These are phyloP conservation scores for Fusarium goolgardi DNA, from an alignment of 2,329 filamentous ascomycete species.

Conservation along the genomic window DNA sequence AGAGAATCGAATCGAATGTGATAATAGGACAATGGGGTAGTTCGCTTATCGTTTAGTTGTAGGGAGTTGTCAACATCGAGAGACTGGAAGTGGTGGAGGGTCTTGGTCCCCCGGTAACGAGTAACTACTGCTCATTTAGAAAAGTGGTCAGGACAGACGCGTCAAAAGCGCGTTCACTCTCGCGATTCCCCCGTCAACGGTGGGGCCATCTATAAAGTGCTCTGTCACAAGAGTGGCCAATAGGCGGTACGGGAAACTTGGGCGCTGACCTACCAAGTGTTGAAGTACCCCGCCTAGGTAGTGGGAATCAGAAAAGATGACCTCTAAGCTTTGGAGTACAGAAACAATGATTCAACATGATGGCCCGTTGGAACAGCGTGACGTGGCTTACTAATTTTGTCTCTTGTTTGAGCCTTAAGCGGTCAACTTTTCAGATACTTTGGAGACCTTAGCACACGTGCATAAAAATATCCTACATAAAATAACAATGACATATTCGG, in stretches of 20 bases:
- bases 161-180: slow-evolving; percentile 28
- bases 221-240: slow-evolving; percentile 18
- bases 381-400: neutral
- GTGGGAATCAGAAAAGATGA: neutral
- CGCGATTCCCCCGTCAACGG: slow-evolving; percentile 34
- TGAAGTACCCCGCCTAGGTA: slow-evolving; percentile 4
- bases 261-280: neutral
- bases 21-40: neutral
- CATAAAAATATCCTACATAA: too few relatives aligned
- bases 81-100: slow-evolving; percentile 24
- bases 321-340: neutral
- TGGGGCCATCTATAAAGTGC: slow-evolving; percentile 30
- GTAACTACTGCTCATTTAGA: slow-evolving; percentile 28
- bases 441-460: too few relatives aligned
- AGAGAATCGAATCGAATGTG: neutral
- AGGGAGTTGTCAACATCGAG: slow-evolving; percentile 15
- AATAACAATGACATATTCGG: neutral
- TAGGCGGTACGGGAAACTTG: neutral
- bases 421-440: neutral
- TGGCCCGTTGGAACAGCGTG: neutral
- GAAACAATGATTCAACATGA: neutral
- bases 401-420: neutral
- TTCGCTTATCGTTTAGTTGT: slow-evolving; percentile 5
- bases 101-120: slow-evolving; percentile 38
- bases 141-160: slow-evolving; percentile 39